Base-by-base conservation (phyloP, 257 asterid species). In the Solanum pennellii region DNA sequence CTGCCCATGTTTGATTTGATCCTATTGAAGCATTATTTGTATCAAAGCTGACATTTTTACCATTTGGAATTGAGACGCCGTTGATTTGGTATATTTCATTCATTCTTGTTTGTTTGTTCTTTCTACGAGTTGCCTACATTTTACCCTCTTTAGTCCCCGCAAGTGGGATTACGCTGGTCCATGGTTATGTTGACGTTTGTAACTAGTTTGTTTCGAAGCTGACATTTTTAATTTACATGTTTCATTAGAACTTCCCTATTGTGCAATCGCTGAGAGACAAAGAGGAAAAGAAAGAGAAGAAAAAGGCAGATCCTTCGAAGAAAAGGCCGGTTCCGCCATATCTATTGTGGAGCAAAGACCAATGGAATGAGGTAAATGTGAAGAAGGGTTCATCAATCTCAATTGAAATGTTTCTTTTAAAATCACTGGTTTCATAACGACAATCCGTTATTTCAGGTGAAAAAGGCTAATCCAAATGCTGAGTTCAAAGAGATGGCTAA, bases 241-340 rank as follows among this genome's bases (percentile, higher is more conserved):
- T 12, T 29, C 92, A 16, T 47, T 80, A 95, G 98, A 89, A 89
- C 23, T 86, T 96, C n/a, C 97, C 98, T 0, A 9, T 89, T 1
- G 89, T 92, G 75, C 75, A 92, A 37, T 60, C 92, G 12, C 39
- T 82, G 47, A 90, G 86, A 89, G 97, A 92, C 31, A 90, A 75
- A 60, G 98, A 93, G 45, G 93, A 90, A 86, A 98, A 92, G 5
- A 96, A 96, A 92, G 95, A 92, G 66, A 96, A 94, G 87, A 95
- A 92, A 92, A 93, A 93, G 89, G 92, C 37, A 9, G 90, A 89
- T 74, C 86, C 88, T 2, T 73, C 91, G 2, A 93, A 65, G 89
- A 96, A 95, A 85, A 96, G 88, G 91, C 99, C 98, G 29, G 93
- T 97, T 2, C 95, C 97, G 39, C 90, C 99, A 1, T 96, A 96